phyloP scores from a whole-genome alignment of 768 basidiomycete genomes.

The Tephrocybe rancida region DNA sequence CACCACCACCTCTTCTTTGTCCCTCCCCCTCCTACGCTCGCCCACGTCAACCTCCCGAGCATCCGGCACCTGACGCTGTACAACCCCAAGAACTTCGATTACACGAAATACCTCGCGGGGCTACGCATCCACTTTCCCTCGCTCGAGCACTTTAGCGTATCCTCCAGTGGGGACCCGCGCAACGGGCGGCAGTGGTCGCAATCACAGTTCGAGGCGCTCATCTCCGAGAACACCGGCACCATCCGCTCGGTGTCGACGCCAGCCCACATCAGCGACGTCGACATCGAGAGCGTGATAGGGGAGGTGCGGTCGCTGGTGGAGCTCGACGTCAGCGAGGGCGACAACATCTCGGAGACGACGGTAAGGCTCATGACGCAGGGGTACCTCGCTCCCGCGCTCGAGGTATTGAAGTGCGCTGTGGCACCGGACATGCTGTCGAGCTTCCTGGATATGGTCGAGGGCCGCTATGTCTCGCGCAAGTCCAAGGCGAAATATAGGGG shows the following conservation, averaged over 20 bases:
- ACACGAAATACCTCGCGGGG: constrained; percentile 4
- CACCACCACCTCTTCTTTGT: background rate
- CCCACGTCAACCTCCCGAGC: constrained; percentile 6
- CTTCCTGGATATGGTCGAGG: constrained; percentile 19
- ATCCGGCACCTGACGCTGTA: constrained; percentile 8
- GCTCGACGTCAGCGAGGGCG: constrained; percentile 11
- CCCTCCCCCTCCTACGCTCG: background rate
- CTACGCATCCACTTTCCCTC: constrained; percentile 6
- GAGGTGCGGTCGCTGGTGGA: constrained; percentile 11
- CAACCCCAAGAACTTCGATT: constrained; percentile 14
- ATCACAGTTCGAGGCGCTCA: constrained; percentile 2
- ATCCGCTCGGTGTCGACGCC: constrained; percentile 5
- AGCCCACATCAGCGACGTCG: background rate
- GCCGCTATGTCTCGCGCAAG: constrained; percentile 10
- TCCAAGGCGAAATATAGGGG: constrained; percentile 9
- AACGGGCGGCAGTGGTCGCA: constrained; percentile 11
- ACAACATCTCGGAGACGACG: background rate
- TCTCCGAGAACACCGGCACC: background rate
- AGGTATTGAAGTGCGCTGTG: constrained; percentile 11
- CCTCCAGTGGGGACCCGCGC: background rate
- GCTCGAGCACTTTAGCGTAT: constrained; percentile 7
- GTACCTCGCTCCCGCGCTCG: constrained; percentile 3
- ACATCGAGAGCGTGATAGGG: constrained; percentile 15
- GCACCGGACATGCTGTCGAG: constrained; percentile 2
- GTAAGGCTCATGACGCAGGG: constrained; percentile 12